Evolutionary conservation across 139 green algal genomes (phyloP).

Genomic region (Trebouxia sp.): DNA sequence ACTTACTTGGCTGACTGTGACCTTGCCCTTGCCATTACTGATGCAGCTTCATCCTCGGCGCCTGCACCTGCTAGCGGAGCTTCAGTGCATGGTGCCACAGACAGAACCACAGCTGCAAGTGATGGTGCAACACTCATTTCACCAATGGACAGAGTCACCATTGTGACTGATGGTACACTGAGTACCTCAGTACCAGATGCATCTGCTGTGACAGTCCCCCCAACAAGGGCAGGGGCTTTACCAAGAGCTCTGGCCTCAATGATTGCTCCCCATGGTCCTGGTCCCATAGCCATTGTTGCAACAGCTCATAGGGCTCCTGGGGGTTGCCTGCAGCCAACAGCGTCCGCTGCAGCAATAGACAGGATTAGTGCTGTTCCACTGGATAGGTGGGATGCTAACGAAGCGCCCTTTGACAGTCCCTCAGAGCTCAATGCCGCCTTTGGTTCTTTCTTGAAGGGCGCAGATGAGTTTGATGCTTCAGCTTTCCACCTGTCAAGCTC

Average conservation of each 20-base stretch:
- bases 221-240: too few relatives aligned
- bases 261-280: too few relatives aligned
- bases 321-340: neutral
- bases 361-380: neutral
- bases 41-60: neutral
- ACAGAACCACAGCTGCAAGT: neutral
- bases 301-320: neutral
- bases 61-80: neutral
- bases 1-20: slow-evolving; percentile 16
- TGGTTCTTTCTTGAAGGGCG: slow-evolving; percentile 63
- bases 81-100: neutral
- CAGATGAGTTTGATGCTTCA: slow-evolving; percentile 73
- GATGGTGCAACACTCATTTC: too few relatives aligned
- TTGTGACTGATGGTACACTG: too few relatives aligned
- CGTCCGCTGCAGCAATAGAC: neutral
- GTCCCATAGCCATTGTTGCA: neutral
- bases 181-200: too few relatives aligned
- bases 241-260: too few relatives aligned
- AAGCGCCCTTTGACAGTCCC: neutral
- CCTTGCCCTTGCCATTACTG: neutral
- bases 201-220: too few relatives aligned
- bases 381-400: slow-evolving; percentile 32
- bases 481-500: slow-evolving; percentile 66
- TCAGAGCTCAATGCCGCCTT: slow-evolving; percentile 47
- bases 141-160: too few relatives aligned